Percentiles rank a stretch among this genome's conserved stretches.
These are phyloP conservation scores for Vitis rotundifolia DNA, from an alignment of 164 flowering plant genomes.

Conservation along the genomic window DNA sequence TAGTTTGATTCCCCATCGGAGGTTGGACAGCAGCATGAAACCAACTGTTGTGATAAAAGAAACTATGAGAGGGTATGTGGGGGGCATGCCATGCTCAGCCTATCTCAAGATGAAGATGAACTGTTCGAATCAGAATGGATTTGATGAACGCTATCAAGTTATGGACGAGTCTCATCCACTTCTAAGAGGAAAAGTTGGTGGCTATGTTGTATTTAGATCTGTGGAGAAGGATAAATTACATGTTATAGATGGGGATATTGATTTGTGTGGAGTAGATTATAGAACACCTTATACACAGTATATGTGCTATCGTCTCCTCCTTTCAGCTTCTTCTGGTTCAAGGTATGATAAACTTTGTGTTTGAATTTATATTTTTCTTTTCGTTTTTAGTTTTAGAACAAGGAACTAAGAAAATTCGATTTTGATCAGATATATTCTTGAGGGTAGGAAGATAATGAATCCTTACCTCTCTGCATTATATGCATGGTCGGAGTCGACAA, in stretches of 20 bases:
- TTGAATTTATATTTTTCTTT: background rate
- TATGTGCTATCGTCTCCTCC: conserved; percentile 52
- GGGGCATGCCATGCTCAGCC: conserved; percentile 61
- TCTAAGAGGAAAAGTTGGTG: conserved; percentile 52
- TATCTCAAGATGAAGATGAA: conserved; percentile 50
- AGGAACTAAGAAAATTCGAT: background rate
- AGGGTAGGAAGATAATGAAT: conserved; percentile 61
- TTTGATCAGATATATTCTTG: conserved; percentile 51
- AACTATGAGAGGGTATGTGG: conserved; percentile 51
- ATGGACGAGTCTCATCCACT: conserved; percentile 23
- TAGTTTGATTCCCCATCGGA: background rate
- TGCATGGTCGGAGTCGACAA: conserved; percentile 52
- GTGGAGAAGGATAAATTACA: conserved; percentile 43
- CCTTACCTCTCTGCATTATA: conserved; percentile 45
- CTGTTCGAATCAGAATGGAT: conserved; percentile 3
- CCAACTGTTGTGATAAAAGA: conserved; percentile 34
- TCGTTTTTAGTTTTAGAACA: background rate
- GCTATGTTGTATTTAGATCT: conserved; percentile 34
- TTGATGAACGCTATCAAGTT: conserved; percentile 2
- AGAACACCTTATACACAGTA: conserved; percentile 58
- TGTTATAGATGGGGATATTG: conserved; percentile 55
- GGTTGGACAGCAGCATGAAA: background rate
- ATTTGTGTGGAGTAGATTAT: conserved; percentile 42
- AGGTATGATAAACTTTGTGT: conserved; percentile 29
- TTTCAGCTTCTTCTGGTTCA: conserved; percentile 60